Evolutionary conservation across 192 early-diverging fungal genomes (phyloP).

Genomic region (Linnemannia hyalina): DNA sequence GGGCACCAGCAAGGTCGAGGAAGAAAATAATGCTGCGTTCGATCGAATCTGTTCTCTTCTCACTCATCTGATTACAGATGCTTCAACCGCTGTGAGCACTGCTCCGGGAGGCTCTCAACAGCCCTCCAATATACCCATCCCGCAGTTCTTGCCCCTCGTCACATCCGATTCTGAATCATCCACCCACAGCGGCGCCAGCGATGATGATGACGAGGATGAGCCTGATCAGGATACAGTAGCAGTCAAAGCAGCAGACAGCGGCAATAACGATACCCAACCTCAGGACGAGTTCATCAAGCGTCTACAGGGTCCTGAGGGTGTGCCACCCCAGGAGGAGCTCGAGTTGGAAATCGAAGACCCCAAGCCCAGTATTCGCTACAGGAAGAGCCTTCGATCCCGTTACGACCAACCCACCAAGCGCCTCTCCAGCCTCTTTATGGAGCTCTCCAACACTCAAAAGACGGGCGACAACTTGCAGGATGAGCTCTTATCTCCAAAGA

Average conservation of each 20-base stretch:
- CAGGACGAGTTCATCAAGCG: slow-evolving; percentile 17
- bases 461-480: not conserved
- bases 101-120: slow-evolving; percentile 47
- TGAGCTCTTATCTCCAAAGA: not conserved
- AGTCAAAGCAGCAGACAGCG: not conserved
- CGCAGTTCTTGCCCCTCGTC: slow-evolving; percentile 31
- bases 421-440: slow-evolving; percentile 42
- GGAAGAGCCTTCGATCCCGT: slow-evolving; percentile 17
- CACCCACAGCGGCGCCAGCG: slow-evolving; percentile 6
- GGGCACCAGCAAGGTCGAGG: slow-evolving; percentile 14
- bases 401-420: slow-evolving; percentile 24
- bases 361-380: slow-evolving; percentile 1
- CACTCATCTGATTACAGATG: slow-evolving; percentile 50
- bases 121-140: slow-evolving; percentile 28
- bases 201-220: slow-evolving; percentile 5
- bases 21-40: slow-evolving; percentile 42
- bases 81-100: slow-evolving; percentile 51
- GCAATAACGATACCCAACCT: not conserved
- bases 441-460: slow-evolving; percentile 46
- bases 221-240: not conserved
- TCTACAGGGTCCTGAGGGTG: slow-evolving; percentile 13
- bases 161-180: slow-evolving; percentile 32
- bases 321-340: not conserved
- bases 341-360: slow-evolving; percentile 24
- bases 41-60: slow-evolving; percentile 50